Evolutionary conservation across 306 rosid species (phyloP).

Genomic region (Calophaca sinica): DNA sequence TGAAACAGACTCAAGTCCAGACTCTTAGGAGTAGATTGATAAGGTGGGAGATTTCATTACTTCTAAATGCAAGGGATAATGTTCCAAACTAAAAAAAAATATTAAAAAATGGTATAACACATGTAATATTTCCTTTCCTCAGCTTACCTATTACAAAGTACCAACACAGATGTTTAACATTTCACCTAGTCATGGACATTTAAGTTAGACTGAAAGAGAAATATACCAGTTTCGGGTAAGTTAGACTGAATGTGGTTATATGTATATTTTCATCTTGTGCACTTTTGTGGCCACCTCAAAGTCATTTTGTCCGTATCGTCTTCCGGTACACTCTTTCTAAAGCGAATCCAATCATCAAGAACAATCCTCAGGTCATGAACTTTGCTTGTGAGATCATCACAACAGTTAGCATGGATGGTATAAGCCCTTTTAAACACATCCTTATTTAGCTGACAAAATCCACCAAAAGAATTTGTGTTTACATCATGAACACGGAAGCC

Average conservation of each 20-base stretch:
- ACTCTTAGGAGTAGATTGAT: neutral
- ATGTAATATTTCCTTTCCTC: constrained; percentile 3
- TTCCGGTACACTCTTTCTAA: constrained; percentile 34
- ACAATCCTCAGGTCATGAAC: constrained; percentile 63
- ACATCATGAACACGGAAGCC: constrained; percentile 38
- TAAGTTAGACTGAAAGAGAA: neutral
- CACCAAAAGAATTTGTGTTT: constrained; percentile 49
- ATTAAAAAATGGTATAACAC: neutral
- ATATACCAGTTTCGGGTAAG: neutral
- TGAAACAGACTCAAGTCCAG: constrained; percentile 15
- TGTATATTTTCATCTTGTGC: constrained; percentile 40
- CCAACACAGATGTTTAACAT: constrained; percentile 13
- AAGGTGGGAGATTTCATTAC: constrained; percentile 5
- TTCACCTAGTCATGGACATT: neutral
- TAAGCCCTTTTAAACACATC: constrained; percentile 39
- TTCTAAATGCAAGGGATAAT: neutral
- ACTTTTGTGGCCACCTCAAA: constrained; percentile 57
- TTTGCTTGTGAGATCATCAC: constrained; percentile 56
- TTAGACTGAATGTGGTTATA: neutral
- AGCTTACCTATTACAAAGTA: neutral
- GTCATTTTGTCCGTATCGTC: constrained; percentile 31
- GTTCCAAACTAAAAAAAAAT: neutral
- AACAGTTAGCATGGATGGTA: constrained; percentile 65
- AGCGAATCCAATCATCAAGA: constrained; percentile 62
- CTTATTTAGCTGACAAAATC: constrained; percentile 54